Percentiles rank a stretch among this genome's conserved stretches.
These are phyloP conservation scores for Miscanthus lutarioriparius DNA, from an alignment of 176 grass and related monocot genomes.

Conservation along the genomic window DNA sequence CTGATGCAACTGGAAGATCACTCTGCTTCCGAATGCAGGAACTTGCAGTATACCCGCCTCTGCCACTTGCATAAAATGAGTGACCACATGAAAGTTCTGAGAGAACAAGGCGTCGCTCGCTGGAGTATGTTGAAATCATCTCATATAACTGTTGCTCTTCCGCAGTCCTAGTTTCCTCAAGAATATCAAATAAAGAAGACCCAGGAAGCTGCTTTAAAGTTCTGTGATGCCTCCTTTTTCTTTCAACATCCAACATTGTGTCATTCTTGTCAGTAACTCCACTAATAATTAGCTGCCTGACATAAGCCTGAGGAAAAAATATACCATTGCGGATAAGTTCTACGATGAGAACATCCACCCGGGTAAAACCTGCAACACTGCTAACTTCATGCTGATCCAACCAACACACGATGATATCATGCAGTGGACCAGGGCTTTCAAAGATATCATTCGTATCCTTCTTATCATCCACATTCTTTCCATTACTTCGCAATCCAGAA, in stretches of 20 bases:
- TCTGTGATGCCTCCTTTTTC: conserved; percentile 78
- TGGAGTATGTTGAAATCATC: conserved; percentile 70
- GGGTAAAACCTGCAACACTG: conserved; percentile 70
- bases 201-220: conserved; percentile 90
- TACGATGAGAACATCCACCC: conserved; percentile 71
- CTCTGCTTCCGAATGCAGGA: conserved; percentile 50
- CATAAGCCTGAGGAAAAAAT: conserved; percentile 94
- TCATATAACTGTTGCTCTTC: conserved; percentile 66
- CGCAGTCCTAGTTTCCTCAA: conserved; percentile 68
- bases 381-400: conserved; percentile 93
- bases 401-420: conserved; percentile 97
- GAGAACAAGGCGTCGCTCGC: conserved; percentile 84
- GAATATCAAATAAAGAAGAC: conserved; percentile 69
- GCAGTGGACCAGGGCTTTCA: conserved; percentile 91
- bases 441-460: conserved; percentile 70
- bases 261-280: conserved; percentile 76
- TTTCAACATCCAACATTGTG: conserved; percentile 68
- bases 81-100: conserved; percentile 61
- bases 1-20: conserved; percentile 40
- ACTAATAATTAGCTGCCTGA: conserved; percentile 95
- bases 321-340: conserved; percentile 85
- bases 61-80: conserved; percentile 44
- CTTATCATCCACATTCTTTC: conserved; percentile 54
- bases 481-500: conserved; percentile 45
- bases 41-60: conserved; percentile 38